These are phyloP conservation scores for Sechiopsis laciniata DNA, from an alignment of 306 rosid genomes.

Conservation along the genomic window DNA sequence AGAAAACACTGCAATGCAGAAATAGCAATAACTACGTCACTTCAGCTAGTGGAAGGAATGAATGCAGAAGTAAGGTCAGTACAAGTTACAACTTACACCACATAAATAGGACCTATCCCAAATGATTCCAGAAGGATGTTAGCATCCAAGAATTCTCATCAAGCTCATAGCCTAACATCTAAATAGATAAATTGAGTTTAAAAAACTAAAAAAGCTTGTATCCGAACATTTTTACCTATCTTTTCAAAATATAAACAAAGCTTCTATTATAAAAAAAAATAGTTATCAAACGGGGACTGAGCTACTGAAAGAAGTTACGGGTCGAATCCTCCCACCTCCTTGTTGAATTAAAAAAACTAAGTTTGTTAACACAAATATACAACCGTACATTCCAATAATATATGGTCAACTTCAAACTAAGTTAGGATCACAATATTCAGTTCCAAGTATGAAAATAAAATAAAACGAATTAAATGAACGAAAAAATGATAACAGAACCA, in stretches of 20 bases:
- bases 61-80: background rate
- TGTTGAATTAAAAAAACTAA: background rate
- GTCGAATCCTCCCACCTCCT: too few species aligned
- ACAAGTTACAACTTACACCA: background rate
- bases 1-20: constrained; percentile 11
- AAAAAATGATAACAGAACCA: background rate
- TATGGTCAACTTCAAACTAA: background rate
- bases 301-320: too few species aligned
- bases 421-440: background rate
- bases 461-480: background rate
- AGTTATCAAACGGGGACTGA: too few species aligned
- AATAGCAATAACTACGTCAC: background rate
- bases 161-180: background rate
- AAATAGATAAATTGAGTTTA: background rate
- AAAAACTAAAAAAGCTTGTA: too few species aligned
- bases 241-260: too few species aligned
- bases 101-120: background rate
- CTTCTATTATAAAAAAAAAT: too few species aligned
- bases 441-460: background rate
- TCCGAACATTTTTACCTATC: too few species aligned
- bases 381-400: background rate
- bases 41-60: background rate
- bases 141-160: background rate
- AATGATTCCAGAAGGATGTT: background rate
- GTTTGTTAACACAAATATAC: background rate